Evolutionary conservation across 345 rosid species (phyloP), one percentile per base, ranked within the genome.

Genomic region (Brassica cretica): DNA sequence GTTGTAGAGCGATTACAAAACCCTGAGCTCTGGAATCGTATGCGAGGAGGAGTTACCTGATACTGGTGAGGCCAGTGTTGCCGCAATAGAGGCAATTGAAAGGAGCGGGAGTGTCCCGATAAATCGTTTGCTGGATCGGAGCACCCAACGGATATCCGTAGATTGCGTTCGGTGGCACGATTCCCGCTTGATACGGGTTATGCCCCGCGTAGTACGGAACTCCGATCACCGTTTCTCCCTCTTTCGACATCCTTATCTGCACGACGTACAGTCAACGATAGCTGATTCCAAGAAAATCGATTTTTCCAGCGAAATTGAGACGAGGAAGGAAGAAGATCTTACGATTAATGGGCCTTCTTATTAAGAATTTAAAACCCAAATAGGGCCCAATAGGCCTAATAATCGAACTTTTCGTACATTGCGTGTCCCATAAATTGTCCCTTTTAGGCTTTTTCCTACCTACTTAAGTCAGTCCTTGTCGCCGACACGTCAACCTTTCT

Each of bases 41-140:
- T 2, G 8, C 5, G 37, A 32, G 8, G 7, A 2, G 9, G 9
- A 35, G 9, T 14, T 14, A 18, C 99, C 89, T 88, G 83, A 93
- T 84, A 59, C 68, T 1, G 79, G 99, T 91, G 82, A 95, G 85
- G 8, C 98, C 98, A 66, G 97, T 81, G 33, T 65, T 84, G 33
- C 98, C 98, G 68, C 99, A 93, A 82, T 41, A 76, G 37, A 76
- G 78, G 77, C 99, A 93, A 82, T 82, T 89, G 76, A 95, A 93
- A 25, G 99, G 99, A 73, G 99, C 99, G 71, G 97, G 96, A 29
- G 98, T 92, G 76, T 93, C 98, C 5, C 96, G 86, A 78, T 84
- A 91, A 73, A 93, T 78, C 32, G 98, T 95, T 84, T 90, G 98
- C 6, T 91, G 93, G 72, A 95, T 86, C 71, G 97, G 97, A 72